Percentiles rank a stretch among this genome's conserved stretches.
Conservation (phyloP, 164 flowering plant genomes). For the Chimonanthus praecox region DNA sequence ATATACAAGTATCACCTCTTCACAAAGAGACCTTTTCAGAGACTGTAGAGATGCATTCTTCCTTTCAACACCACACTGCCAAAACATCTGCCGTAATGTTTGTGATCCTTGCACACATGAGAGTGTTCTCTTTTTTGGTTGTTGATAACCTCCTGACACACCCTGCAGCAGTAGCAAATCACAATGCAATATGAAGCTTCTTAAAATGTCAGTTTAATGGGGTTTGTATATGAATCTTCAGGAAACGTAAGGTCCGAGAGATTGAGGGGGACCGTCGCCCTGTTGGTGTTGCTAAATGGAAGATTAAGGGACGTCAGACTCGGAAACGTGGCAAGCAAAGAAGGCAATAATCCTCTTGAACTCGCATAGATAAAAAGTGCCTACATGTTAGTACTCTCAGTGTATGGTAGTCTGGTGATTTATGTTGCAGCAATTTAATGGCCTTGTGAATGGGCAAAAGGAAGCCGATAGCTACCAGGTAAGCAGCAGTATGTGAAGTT, state of each 20-base stretch:
- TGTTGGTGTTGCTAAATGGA: slow-evolving; percentile 29
- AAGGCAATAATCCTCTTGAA: slow-evolving; percentile 2
- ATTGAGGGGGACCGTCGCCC: slow-evolving; percentile 55
- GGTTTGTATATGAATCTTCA: slow-evolving; percentile 19
- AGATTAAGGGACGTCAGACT: slow-evolving; percentile 7
- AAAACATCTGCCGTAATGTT: too few relatives aligned
- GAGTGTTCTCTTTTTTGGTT: background rate
- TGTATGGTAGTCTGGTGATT: too few relatives aligned
- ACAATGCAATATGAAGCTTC: background rate
- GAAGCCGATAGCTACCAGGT: too few relatives aligned
- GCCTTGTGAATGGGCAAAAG: too few relatives aligned
- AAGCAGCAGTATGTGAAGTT: too few relatives aligned
- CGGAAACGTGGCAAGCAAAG: slow-evolving; percentile 12
- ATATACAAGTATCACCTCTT: too few relatives aligned
- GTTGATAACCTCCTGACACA: background rate
- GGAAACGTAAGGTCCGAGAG: slow-evolving; percentile 80
- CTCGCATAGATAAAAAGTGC: background rate
- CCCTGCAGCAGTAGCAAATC: background rate
- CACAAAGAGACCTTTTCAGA: too few relatives aligned
- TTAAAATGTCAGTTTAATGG: background rate
- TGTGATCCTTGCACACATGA: too few relatives aligned
- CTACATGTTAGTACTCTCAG: background rate
- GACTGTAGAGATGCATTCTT: background rate
- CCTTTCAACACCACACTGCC: background rate
- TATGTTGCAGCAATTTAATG: too few relatives aligned